Evolutionary conservation across 768 basidiomycete species (phyloP).

Genomic region (Suillus occidentalis): DNA sequence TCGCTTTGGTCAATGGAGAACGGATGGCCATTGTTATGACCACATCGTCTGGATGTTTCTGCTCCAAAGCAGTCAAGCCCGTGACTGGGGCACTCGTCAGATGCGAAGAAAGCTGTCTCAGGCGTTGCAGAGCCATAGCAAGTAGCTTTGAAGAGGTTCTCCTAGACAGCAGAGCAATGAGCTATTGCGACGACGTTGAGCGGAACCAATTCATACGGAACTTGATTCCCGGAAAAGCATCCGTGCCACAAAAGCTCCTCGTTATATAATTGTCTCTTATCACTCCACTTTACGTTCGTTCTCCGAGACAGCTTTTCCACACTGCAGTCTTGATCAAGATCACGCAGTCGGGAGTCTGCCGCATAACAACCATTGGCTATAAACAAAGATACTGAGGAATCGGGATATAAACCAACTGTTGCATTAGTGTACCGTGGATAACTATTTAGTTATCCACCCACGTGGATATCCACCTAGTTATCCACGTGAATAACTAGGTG

Average conservation of each 20-base stretch:
- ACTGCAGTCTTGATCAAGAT: neutral
- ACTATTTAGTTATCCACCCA: no score
- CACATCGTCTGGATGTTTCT: slow-evolving; percentile 70
- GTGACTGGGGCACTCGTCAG: slow-evolving; percentile 38
- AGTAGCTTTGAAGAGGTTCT: slow-evolving; percentile 8
- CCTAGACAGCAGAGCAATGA: neutral
- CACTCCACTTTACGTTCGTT: neutral
- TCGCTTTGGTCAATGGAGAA: slow-evolving; percentile 74
- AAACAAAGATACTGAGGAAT: neutral
- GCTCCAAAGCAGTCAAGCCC: slow-evolving; percentile 53
- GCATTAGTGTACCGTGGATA: no score
- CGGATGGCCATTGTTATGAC: slow-evolving; percentile 82
- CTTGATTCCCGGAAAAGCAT: neutral
- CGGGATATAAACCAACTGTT: no score
- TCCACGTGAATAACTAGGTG: no score
- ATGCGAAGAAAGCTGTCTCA: slow-evolving; percentile 66
- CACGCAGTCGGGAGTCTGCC: neutral
- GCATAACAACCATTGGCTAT: neutral
- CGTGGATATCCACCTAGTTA: no score
- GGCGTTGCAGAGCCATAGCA: slow-evolving; percentile 51
- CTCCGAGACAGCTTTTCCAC: neutral
- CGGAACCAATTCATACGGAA: neutral
- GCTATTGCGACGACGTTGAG: neutral
- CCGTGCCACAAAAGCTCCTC: neutral
- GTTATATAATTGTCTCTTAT: neutral